phyloP scores from a whole-genome alignment of 371 early-diverging fungal genomes.

The Fennellomyces sp. region DNA sequence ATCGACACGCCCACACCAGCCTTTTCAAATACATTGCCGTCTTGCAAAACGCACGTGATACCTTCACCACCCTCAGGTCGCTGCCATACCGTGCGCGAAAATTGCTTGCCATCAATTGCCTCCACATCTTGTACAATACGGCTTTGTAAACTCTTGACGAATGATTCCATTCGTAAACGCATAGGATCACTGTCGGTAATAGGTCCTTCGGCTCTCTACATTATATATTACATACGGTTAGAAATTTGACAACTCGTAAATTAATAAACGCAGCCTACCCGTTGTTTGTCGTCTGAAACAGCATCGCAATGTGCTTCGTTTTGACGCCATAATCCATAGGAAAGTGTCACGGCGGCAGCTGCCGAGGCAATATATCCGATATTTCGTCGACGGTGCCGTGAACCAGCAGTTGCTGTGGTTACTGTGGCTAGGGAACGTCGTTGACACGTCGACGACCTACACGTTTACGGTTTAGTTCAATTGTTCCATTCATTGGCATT shows the following conservation, averaged over 20 bases:
- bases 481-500: not conserved
- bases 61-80: conserved; percentile 89
- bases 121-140: conserved; percentile 61
- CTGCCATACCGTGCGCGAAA: conserved; percentile 79
- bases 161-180: conserved; percentile 82
- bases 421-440: conserved; percentile 8
- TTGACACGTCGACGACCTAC: not conserved
- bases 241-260: not conserved
- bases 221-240: not conserved
- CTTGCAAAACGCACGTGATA: conserved; percentile 89
- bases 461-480: no score
- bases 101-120: conserved; percentile 69
- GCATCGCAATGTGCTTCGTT: conserved; percentile 28
- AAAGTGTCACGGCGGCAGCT: conserved; percentile 7
- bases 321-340: conserved; percentile 10
- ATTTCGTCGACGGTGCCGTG: conserved; percentile 3
- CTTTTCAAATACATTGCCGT: conserved; percentile 92
- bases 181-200: conserved; percentile 60
- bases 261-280: conserved; percentile 16
- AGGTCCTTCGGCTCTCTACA: conserved; percentile 27
- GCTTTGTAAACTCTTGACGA: conserved; percentile 78
- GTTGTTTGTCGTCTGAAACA: conserved; percentile 28
- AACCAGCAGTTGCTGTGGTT: not conserved
- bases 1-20: conserved; percentile 91
- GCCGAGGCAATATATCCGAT: conserved; percentile 2